Percentiles rank a stretch among this genome's conserved stretches.
Conservation (phyloP, 1,139 yeast species). For the Geotrichum citri-aurantii region DNA sequence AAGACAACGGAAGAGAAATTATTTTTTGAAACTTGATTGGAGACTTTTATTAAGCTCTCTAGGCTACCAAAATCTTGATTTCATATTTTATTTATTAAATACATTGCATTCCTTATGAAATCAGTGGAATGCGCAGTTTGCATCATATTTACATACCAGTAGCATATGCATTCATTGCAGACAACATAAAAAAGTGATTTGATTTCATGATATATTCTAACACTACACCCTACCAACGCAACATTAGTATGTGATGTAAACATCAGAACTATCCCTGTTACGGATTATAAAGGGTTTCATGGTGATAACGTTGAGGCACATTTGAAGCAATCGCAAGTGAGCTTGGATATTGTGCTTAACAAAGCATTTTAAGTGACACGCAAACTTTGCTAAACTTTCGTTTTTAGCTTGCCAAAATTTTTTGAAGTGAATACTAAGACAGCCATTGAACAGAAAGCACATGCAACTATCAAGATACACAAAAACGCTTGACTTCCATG, state of each 20-base stretch:
- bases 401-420: too few relatives aligned
- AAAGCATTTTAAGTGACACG: neutral
- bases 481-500: neutral
- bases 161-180: neutral
- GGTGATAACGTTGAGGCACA: neutral
- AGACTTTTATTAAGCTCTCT: too few relatives aligned
- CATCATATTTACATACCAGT: neutral
- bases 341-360: neutral
- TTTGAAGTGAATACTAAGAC: neutral
- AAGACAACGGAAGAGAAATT: too few relatives aligned
- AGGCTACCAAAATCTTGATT: too few relatives aligned
- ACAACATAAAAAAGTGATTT: neutral
- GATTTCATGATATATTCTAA: neutral
- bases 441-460: neutral
- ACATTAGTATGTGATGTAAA: neutral
- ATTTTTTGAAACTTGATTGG: too few relatives aligned
- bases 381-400: too few relatives aligned
- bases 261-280: neutral
- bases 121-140: neutral
- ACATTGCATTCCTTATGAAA: neutral
- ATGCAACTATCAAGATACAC: neutral
- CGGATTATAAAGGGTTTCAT: neutral
- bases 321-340: neutral
- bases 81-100: too few relatives aligned
- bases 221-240: neutral